phyloP scores from a whole-genome alignment of 176 grass and related monocot genomes.

The Elaeis guineensis region DNA sequence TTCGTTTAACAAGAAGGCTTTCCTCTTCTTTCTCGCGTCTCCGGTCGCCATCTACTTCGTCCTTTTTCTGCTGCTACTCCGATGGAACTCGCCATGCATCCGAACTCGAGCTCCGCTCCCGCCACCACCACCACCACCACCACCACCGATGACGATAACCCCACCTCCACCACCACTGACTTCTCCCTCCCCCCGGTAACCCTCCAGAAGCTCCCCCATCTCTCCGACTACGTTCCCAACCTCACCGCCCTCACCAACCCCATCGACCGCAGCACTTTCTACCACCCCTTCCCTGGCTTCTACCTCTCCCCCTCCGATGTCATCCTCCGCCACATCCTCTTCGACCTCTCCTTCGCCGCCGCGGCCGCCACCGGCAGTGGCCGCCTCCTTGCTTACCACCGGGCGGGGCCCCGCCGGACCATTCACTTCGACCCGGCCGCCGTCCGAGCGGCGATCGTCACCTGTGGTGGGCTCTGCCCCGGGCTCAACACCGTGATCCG shows the following conservation, averaged over 20 bases:
- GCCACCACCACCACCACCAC: not conserved
- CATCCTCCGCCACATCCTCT: conserved; percentile 64
- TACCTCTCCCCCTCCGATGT: conserved; percentile 64
- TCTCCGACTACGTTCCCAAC: conserved; percentile 4
- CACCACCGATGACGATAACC: not conserved
- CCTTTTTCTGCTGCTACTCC: too few species aligned
- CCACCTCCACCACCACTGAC: not conserved
- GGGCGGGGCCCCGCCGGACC: conserved; percentile 46
- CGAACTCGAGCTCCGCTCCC: too few species aligned
- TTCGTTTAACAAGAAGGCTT: too few species aligned
- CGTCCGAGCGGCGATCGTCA: conserved; percentile 71
- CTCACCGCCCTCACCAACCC: conserved; percentile 39
- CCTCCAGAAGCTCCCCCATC: not conserved
- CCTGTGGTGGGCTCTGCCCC: conserved; percentile 82
- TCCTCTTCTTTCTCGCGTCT: too few species aligned
- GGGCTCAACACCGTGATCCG: conserved; percentile 81
- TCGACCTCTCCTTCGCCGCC: conserved; percentile 39
- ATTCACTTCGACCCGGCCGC: conserved; percentile 45
- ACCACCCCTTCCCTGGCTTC: conserved; percentile 55
- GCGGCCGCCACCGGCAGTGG: not conserved
- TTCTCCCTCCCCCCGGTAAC: conserved; percentile 4
- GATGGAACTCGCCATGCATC: too few species aligned
- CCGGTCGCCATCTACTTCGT: too few species aligned
- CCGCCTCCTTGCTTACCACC: conserved; percentile 55
- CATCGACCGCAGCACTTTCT: conserved; percentile 51